Conservation (phyloP, 225 moss, liverwort and hornwort genomes). For the Takakia lepidozioides region DNA sequence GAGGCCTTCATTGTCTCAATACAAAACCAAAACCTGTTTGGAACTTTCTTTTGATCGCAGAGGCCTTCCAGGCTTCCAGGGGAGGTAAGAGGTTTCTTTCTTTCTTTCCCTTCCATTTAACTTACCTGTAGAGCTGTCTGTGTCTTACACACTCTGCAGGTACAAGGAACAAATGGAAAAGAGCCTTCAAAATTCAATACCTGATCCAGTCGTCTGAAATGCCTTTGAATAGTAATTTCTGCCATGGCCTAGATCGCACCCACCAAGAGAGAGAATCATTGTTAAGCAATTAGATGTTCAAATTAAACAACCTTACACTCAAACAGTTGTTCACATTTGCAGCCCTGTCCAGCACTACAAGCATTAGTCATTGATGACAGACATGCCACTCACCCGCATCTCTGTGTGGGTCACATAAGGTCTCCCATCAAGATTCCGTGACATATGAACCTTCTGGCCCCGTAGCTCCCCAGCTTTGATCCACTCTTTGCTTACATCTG, state of each 20-base stretch:
- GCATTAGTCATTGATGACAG: too few species aligned
- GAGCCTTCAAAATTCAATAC: too few species aligned
- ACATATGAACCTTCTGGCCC: conserved; percentile 93
- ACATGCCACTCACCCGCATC: conserved; percentile 92
- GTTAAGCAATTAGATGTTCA: neutral
- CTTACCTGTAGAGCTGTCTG: conserved; percentile 3
- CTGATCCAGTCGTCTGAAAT: conserved; percentile 74
- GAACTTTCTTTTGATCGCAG: too few species aligned
- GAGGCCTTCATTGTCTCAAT: neutral
- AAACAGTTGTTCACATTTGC: too few species aligned
- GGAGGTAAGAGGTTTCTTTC: neutral
- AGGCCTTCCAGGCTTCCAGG: too few species aligned
- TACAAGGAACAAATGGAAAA: too few species aligned
- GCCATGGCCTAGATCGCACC: conserved; percentile 57
- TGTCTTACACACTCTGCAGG: too few species aligned
- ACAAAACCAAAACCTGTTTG: neutral
- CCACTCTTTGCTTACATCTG: conserved; percentile 76
- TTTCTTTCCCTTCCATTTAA: neutral
- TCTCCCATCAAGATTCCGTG: conserved; percentile 76
- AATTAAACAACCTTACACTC: neutral
- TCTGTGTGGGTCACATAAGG: conserved; percentile 84
- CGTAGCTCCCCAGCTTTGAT: conserved; percentile 75
- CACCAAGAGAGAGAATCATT: too few species aligned
- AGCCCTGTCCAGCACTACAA: too few species aligned
- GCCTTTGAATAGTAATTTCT: conserved; percentile 55